Evolutionary conservation across 345 rosid genomes (phyloP).

Genomic region (Gossypium australe): DNA sequence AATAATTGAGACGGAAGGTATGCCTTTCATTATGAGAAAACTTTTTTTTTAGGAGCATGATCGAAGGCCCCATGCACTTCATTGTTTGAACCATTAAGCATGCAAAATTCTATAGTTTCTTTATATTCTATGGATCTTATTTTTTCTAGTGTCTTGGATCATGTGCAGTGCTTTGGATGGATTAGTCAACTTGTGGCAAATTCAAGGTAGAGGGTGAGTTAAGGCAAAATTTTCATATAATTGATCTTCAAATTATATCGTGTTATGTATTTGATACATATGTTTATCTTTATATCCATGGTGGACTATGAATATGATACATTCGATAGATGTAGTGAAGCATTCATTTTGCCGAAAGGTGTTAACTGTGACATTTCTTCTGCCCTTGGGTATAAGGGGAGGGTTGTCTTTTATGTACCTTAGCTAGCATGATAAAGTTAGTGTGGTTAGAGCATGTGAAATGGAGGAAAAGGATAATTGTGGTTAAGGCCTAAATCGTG

Average conservation of each 20-base stretch:
- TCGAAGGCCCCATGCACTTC: background rate
- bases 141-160: slow-evolving; percentile 12
- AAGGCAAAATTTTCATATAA: background rate
- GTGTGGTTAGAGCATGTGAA: background rate
- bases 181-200: slow-evolving; percentile 47
- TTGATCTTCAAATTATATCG: background rate
- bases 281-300: background rate
- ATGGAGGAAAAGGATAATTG: background rate
- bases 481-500: background rate
- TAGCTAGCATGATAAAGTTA: background rate
- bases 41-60: background rate
- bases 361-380: background rate
- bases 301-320: background rate
- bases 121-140: slow-evolving; percentile 17
- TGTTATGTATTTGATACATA: background rate
- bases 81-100: background rate
- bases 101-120: background rate
- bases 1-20: background rate
- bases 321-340: background rate
- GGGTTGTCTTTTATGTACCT: background rate
- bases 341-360: background rate
- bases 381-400: background rate
- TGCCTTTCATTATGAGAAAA: background rate
- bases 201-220: slow-evolving; percentile 45
- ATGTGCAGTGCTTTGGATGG: slow-evolving; percentile 53